Evolutionary conservation across 768 basidiomycete species (phyloP).

Genomic region (Rhodotorula sphaerocarpa): DNA sequence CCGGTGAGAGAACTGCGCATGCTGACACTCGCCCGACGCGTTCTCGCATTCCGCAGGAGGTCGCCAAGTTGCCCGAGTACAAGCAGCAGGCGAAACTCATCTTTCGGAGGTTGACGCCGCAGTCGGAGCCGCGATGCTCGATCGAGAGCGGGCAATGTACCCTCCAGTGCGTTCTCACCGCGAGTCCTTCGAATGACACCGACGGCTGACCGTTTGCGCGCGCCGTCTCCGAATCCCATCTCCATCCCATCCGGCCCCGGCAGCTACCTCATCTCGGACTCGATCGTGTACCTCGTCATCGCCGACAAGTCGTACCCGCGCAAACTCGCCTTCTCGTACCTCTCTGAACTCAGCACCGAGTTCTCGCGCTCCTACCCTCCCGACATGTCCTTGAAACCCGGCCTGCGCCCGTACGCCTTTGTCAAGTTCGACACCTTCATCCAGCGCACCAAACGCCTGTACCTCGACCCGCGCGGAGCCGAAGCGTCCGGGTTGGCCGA

Average conservation of each 20-base stretch:
- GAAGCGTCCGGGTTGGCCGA: slow-evolving; percentile 53
- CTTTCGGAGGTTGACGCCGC: slow-evolving; percentile 84
- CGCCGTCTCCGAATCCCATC: background rate
- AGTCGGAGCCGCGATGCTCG: slow-evolving; percentile 89
- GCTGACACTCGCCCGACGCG: too few relatives aligned
- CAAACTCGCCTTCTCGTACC: slow-evolving; percentile 92
- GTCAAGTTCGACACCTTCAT: slow-evolving; percentile 99
- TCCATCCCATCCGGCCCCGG: background rate
- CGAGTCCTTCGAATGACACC: too few relatives aligned
- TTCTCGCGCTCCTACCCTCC: slow-evolving; percentile 85
- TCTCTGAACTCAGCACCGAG: slow-evolving; percentile 94
- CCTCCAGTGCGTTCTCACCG: slow-evolving; percentile 64
- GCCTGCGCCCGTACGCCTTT: slow-evolving; percentile 96
- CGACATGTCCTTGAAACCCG: slow-evolving; percentile 58
- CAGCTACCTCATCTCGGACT: slow-evolving; percentile 89
- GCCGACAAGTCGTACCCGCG: slow-evolving; percentile 75
- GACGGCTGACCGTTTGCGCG: slow-evolving; percentile 4
- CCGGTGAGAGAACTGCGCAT: too few relatives aligned
- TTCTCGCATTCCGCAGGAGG: too few relatives aligned
- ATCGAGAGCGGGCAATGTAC: slow-evolving; percentile 93
- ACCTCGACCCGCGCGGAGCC: slow-evolving; percentile 80
- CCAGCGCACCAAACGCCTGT: slow-evolving; percentile 90
- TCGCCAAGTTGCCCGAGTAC: slow-evolving; percentile 82
- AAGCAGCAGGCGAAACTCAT: slow-evolving; percentile 97
- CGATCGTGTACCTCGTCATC: slow-evolving; percentile 90